These are phyloP conservation scores for Colletotrichum sp. DNA, from an alignment of 2,329 filamentous ascomycete genomes.

Conservation along the genomic window DNA sequence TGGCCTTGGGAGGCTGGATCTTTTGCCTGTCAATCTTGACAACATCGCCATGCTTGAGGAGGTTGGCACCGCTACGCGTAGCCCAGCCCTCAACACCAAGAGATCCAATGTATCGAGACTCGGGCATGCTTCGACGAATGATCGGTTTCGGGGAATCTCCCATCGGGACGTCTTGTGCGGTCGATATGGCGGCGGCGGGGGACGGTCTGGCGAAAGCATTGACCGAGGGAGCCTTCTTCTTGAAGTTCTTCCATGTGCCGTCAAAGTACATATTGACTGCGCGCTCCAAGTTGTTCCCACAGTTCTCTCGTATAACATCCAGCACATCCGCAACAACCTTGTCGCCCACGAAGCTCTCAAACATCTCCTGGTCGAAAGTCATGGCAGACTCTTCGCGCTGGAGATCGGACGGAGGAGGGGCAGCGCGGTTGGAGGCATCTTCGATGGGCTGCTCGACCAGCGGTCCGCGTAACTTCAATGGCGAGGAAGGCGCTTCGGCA, in stretches of 20 bases:
- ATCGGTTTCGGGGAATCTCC: conserved; percentile 4
- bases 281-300: conserved; percentile 62
- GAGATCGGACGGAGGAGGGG: conserved; percentile 5
- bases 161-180: background rate
- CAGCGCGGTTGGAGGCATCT: conserved; percentile 21
- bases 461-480: conserved; percentile 20
- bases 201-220: background rate
- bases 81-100: conserved; percentile 94
- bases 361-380: conserved; percentile 61
- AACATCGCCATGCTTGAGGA: conserved; percentile 82
- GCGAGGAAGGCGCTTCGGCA: conserved; percentile 6
- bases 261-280: conserved; percentile 76
- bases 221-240: conserved; percentile 30
- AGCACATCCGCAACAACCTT: conserved; percentile 56
- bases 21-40: conserved; percentile 88
- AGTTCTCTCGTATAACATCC: conserved; percentile 55
- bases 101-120: conserved; percentile 79
- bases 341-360: conserved; percentile 65
- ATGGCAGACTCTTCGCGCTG: conserved; percentile 31
- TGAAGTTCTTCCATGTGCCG: conserved; percentile 65
- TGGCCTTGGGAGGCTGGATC: conserved; percentile 62
- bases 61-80: conserved; percentile 77
- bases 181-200: background rate
- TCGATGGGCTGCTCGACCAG: conserved; percentile 25
- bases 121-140: conserved; percentile 35